A percentile compares a stretch with the other conserved stretches of the same genome.
These are phyloP conservation scores for Allomyces macrogynus DNA, from an alignment of 192 early-diverging fungal genomes.

Conservation along the genomic window DNA sequence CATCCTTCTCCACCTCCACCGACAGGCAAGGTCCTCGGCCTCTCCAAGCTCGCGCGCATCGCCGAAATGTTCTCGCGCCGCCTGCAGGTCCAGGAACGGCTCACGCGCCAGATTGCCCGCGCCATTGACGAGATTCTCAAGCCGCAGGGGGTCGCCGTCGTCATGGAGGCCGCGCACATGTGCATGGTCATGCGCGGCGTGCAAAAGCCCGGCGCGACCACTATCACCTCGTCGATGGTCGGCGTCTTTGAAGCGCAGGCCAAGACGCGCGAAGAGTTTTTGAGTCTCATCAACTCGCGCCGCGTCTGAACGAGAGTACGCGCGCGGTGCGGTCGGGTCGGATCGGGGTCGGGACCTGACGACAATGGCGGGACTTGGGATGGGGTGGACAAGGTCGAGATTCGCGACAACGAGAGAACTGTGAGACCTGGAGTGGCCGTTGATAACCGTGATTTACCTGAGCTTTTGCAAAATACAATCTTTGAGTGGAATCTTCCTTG, in stretches of 20 bases:
- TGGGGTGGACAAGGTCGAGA: too few species aligned
- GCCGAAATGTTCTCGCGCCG: constrained; percentile 95
- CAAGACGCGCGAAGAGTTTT: constrained; percentile 90
- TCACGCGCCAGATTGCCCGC: constrained; percentile 92
- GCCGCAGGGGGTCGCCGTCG: constrained; percentile 90
- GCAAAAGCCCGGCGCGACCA: constrained; percentile 86
- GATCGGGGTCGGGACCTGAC: too few species aligned
- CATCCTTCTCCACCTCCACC: too few species aligned
- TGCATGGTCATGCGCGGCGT: constrained; percentile 98
- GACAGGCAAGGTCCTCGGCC: constrained; percentile 60
- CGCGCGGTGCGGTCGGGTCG: too few species aligned
- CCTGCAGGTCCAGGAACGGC: constrained; percentile 89
- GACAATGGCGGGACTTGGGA: too few species aligned
- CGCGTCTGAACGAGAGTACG: too few species aligned
- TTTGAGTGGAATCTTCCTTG: too few species aligned
- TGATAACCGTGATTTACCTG: too few species aligned
- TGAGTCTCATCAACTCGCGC: constrained; percentile 39
- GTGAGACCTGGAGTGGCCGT: too few species aligned
- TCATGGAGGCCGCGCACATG: constrained; percentile 89
- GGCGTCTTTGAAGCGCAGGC: constrained; percentile 77
- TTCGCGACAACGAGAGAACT: too few species aligned
- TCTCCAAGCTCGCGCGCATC: constrained; percentile 91
- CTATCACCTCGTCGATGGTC: constrained; percentile 87
- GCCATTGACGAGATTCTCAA: constrained; percentile 77
- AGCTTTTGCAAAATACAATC: too few species aligned